phyloP scores from a whole-genome alignment of 257 asterid species.

The Echium plantagineum region DNA sequence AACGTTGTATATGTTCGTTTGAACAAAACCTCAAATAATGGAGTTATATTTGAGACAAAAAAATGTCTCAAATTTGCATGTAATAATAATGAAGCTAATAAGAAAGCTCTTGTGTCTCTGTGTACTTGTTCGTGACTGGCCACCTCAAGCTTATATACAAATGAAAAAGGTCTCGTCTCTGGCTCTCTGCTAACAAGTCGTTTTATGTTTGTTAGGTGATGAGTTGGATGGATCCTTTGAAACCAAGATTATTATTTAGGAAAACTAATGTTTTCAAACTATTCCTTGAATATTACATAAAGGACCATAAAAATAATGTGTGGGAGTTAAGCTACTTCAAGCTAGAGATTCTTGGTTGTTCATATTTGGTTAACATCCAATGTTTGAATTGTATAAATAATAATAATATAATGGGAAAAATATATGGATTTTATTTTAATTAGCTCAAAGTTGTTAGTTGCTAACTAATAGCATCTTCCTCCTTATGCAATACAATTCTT shows the following conservation, averaged over 20 bases:
- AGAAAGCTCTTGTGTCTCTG: constrained; percentile 13
- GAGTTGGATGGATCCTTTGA: constrained; percentile 26
- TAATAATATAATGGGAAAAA: not conserved
- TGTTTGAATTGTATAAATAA: no score
- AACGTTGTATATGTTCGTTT: not conserved
- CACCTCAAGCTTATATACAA: constrained; percentile 44
- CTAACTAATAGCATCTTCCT: not conserved
- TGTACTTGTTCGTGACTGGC: constrained; percentile 23
- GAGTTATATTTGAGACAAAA: not conserved
- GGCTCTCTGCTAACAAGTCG: constrained; percentile 41
- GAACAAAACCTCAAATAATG: not conserved
- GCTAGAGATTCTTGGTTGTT: not conserved
- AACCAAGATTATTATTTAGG: constrained; percentile 12
- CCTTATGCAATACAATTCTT: not conserved
- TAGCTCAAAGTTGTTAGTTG: not conserved
- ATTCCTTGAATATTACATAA: constrained; percentile 26
- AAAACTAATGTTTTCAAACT: constrained; percentile 7
- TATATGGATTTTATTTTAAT: not conserved
- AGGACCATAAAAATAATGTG: constrained; percentile 2
- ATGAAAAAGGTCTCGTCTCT: no score
- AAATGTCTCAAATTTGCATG: not conserved
- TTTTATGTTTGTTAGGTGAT: constrained; percentile 64
- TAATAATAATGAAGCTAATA: no score
- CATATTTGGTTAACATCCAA: not conserved
- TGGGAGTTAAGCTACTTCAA: constrained; percentile 1